Percentiles rank a stretch among this genome's conserved stretches.
Evolutionary conservation across 2,329 filamentous ascomycete species (phyloP).

Genomic region (Pyrenophora seminiperda): DNA sequence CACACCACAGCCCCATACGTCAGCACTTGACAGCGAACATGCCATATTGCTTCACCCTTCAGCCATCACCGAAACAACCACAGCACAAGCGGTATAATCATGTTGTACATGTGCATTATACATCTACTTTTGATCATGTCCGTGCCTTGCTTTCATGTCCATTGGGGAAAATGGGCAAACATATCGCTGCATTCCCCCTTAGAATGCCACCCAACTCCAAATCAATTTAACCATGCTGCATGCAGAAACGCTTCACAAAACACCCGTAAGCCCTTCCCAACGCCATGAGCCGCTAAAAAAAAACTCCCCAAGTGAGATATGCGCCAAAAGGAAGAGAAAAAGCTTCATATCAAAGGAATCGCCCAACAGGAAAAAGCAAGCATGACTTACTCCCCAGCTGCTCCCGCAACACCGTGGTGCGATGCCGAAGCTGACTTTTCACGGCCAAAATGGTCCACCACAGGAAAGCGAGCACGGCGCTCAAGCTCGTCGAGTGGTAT

Average conservation of each 20-base stretch:
- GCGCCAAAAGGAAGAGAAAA: background rate
- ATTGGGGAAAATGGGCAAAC: background rate
- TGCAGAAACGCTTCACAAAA: background rate
- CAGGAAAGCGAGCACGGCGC: slow-evolving; percentile 73
- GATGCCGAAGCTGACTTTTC: slow-evolving; percentile 39
- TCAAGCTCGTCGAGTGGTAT: slow-evolving; percentile 82
- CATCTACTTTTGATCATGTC: background rate
- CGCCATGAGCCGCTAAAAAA: slow-evolving; percentile 10
- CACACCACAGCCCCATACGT: background rate
- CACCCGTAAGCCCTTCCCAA: background rate
- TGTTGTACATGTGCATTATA: no score
- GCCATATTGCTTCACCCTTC: no score
- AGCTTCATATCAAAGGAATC: background rate
- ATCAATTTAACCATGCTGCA: slow-evolving; percentile 2
- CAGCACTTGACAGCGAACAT: background rate
- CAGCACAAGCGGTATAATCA: no score
- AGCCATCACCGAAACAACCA: no score
- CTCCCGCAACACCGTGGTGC: slow-evolving; percentile 45
- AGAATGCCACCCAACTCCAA: background rate
- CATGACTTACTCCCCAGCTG: slow-evolving; percentile 38
- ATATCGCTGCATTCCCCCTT: background rate
- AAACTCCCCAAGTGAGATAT: background rate
- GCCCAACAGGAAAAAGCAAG: background rate
- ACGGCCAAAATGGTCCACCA: slow-evolving; percentile 54
- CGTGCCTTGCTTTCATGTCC: background rate